Evolutionary conservation across 306 rosid genomes (phyloP).

Genomic region (Oemleria cerasiformis): DNA sequence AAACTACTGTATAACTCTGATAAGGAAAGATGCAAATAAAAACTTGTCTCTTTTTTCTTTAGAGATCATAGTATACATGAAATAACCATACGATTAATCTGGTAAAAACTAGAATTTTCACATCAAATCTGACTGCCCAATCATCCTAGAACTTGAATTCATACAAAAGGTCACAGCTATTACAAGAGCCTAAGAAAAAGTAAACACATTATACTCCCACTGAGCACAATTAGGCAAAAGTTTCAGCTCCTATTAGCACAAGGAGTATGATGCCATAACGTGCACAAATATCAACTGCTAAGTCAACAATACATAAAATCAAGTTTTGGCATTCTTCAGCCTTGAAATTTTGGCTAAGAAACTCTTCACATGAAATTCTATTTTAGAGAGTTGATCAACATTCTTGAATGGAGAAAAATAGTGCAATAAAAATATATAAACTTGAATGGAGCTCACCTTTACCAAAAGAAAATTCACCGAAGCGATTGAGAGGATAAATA

Average conservation of each 20-base stretch:
- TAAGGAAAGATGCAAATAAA: background rate
- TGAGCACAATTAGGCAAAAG: background rate
- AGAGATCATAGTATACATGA: background rate
- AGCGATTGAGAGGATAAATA: constrained; percentile 69
- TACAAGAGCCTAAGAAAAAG: background rate
- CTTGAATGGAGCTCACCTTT: constrained; percentile 54
- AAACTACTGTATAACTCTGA: background rate
- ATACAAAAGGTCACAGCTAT: background rate
- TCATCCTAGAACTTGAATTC: background rate
- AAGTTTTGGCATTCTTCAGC: background rate
- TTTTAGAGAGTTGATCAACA: background rate
- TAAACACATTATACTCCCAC: background rate
- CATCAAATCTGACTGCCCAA: background rate
- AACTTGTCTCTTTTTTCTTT: background rate
- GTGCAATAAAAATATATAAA: background rate
- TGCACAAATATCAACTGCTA: constrained; percentile 1
- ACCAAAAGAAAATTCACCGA: constrained; percentile 71
- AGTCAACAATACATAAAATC: background rate
- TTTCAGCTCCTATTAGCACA: background rate
- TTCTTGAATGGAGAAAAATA: background rate
- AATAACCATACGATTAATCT: no score
- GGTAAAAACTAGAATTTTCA: background rate
- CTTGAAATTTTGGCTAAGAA: background rate
- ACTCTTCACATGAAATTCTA: background rate
- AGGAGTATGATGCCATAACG: background rate